These are phyloP conservation scores for Globisporangium uncinulatum DNA, from an alignment of 352 stramenopile genomes.

Conservation along the genomic window DNA sequence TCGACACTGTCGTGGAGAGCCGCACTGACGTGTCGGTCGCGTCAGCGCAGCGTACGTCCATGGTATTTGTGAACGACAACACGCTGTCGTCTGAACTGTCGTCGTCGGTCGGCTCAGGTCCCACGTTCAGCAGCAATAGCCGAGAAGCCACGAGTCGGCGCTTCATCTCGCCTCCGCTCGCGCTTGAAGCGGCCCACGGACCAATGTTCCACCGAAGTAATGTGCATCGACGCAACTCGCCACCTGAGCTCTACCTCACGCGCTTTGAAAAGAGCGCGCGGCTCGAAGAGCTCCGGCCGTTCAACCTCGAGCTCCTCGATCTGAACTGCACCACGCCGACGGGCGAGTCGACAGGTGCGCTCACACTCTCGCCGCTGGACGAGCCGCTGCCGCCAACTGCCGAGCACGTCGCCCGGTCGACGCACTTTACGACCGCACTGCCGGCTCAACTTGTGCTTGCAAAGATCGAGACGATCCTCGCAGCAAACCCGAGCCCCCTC, in stretches of 20 bases:
- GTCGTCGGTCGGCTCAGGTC: too few relatives aligned
- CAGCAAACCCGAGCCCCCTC: slow-evolving; percentile 29
- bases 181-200: slow-evolving; percentile 25
- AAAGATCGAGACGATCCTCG: slow-evolving; percentile 56
- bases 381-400: slow-evolving; percentile 39
- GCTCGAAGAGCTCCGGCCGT: slow-evolving; percentile 29
- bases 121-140: neutral
- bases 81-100: too few relatives aligned
- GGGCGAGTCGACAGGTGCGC: neutral
- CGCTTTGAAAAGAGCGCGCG: slow-evolving; percentile 47
- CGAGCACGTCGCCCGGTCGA: slow-evolving; percentile 66
- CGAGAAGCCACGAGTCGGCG: slow-evolving; percentile 1
- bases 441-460: slow-evolving; percentile 60
- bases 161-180: slow-evolving; percentile 55
- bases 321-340: slow-evolving; percentile 9
- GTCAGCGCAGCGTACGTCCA: neutral
- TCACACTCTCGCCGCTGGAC: slow-evolving; percentile 9
- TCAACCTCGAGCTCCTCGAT: slow-evolving; percentile 19
- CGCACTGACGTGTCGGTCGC: neutral
- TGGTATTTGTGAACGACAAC: neutral
- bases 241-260: slow-evolving; percentile 52
- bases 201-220: slow-evolving; percentile 21
- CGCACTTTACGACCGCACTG: slow-evolving; percentile 61
- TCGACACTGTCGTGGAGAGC: neutral
- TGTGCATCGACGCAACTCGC: slow-evolving; percentile 57